A percentile compares a stretch with the other conserved stretches of the same genome.
These are phyloP conservation scores for Aspergillus sclerotialis DNA, from an alignment of 2,329 filamentous ascomycete genomes.

Conservation along the genomic window DNA sequence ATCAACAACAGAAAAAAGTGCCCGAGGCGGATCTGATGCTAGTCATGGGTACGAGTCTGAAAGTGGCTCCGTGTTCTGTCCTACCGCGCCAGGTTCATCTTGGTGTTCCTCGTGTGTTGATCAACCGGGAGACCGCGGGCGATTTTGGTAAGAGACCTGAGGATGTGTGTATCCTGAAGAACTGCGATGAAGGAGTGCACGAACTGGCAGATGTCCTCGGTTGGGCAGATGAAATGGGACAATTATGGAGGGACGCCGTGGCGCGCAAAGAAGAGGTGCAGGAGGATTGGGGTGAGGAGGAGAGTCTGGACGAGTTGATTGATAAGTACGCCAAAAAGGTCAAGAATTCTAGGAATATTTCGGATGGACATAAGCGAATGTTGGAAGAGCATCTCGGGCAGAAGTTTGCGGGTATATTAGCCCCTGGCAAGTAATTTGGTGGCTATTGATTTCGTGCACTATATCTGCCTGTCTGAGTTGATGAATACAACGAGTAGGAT, in stretches of 20 bases:
- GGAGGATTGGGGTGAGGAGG: constrained; percentile 30
- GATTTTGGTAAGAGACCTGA: constrained; percentile 64
- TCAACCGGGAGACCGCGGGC: constrained; percentile 74
- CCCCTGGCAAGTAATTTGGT: not conserved
- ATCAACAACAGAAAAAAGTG: constrained; percentile 44
- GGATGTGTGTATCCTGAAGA: constrained; percentile 68
- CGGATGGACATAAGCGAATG: constrained; percentile 32
- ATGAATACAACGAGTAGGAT: too few relatives aligned
- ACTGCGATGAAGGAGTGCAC: constrained; percentile 68
- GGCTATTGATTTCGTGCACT: not conserved
- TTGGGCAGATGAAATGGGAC: constrained; percentile 72
- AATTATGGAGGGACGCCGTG: constrained; percentile 57
- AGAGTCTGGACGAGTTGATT: constrained; percentile 45
- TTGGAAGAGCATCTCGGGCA: constrained; percentile 17
- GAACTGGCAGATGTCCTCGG: constrained; percentile 66
- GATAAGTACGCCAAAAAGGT: constrained; percentile 43
- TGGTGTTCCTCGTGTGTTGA: constrained; percentile 62
- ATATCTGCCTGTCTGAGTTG: not conserved
- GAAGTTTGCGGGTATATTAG: constrained; percentile 14
- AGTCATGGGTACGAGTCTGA: constrained; percentile 72
- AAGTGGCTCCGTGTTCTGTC: constrained; percentile 71
- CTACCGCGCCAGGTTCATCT: constrained; percentile 57
- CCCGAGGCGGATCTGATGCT: constrained; percentile 61
- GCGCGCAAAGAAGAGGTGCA: constrained; percentile 49
- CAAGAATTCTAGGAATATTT: constrained; percentile 39